Base-by-base conservation (phyloP, 2,329 filamentous ascomycete species). In the Arthrobotrys musiformis region DNA sequence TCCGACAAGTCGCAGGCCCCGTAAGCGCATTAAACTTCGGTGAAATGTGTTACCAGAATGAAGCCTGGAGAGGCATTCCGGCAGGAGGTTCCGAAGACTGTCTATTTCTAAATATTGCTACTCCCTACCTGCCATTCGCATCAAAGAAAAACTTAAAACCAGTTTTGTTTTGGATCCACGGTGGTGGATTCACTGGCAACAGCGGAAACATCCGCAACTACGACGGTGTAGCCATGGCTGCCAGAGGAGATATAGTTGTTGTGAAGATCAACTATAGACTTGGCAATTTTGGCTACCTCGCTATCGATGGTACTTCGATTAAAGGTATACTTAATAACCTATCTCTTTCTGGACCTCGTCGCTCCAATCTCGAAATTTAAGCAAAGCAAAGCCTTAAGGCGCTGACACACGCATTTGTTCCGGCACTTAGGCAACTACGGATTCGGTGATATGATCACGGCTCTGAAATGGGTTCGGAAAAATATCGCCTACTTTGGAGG, bases 171-270 rank as follows among this genome's bases (percentile, higher is more conserved):
- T 75, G 87, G 86, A 1, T 84, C 87, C 5, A 86, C 83, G 68
- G 83, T 84, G 37, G 89, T 88, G 1, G 85, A 80, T 81, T 85
- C 79, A 80, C 83, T 75, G 88, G 89, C 74, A 84, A 86, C 4
- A 86, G 89, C 62, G 91, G 91, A 81, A 91, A 91, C 79, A 83
- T 90, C 70, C 87, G 87, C 13, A 88, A 86, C 74, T 86, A 90
- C 46, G 87, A 91, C 7, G 82, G 85, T 46, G 85, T 86, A 22
- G 85, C 86, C 4, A 85, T 87, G 44, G 82, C 85, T 1, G 85
- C 88, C n/a, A 84, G 84, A 54, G 86, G 87, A 79, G 87, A 87
- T 0, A 83, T 90, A 46, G 84, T 89, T 11, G 86, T 84, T 0
- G 86, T 88, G 1, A 86, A 84, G 50, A 84, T 89, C 79, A 88